A percentile compares a stretch with the other conserved stretches of the same genome.
These are phyloP conservation scores for Candida bentonensis DNA, from an alignment of 805 yeast genomes.

Conservation along the genomic window DNA sequence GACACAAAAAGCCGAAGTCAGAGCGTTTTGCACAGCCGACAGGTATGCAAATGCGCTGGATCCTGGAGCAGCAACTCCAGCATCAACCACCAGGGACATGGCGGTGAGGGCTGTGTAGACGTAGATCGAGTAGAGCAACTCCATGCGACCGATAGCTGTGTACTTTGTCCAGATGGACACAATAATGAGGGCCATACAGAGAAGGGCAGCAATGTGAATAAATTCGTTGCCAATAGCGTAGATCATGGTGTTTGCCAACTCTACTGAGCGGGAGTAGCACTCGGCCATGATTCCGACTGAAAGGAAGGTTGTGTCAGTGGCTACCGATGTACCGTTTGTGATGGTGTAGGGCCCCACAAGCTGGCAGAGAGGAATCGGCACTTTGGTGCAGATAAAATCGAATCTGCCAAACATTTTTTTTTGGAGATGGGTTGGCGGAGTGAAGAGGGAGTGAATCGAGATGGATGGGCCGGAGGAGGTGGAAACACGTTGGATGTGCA, in stretches of 20 bases:
- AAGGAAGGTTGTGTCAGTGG: slow-evolving; percentile 8
- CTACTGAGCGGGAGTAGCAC: slow-evolving; percentile 79
- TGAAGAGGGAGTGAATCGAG: not conserved
- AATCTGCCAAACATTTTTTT: slow-evolving; percentile 44
- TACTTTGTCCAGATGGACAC: slow-evolving; percentile 71
- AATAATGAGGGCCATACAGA: slow-evolving; percentile 51
- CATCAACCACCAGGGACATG: slow-evolving; percentile 64
- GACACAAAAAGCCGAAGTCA: slow-evolving; percentile 59
- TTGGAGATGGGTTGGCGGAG: not conserved
- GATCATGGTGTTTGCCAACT: slow-evolving; percentile 79
- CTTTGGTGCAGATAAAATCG: slow-evolving; percentile 42
- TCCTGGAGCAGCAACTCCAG: slow-evolving; percentile 87
- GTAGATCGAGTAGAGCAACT: slow-evolving; percentile 64
- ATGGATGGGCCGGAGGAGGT: too few relatives aligned
- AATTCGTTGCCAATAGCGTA: slow-evolving; percentile 83
- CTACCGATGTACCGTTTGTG: slow-evolving; percentile 12
- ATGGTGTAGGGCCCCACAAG: slow-evolving; percentile 42
- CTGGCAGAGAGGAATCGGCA: slow-evolving; percentile 71
- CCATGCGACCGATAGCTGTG: slow-evolving; percentile 89
- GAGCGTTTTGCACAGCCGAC: slow-evolving; percentile 67
- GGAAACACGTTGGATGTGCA: not conserved
- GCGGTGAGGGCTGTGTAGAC: slow-evolving; percentile 42
- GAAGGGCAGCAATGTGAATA: slow-evolving; percentile 62
- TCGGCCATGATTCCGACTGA: slow-evolving; percentile 52
- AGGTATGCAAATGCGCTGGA: slow-evolving; percentile 63